These are phyloP conservation scores for Xenosphaeropsis pyriputrescens DNA, from an alignment of 2,329 filamentous ascomycete genomes.

Conservation along the genomic window DNA sequence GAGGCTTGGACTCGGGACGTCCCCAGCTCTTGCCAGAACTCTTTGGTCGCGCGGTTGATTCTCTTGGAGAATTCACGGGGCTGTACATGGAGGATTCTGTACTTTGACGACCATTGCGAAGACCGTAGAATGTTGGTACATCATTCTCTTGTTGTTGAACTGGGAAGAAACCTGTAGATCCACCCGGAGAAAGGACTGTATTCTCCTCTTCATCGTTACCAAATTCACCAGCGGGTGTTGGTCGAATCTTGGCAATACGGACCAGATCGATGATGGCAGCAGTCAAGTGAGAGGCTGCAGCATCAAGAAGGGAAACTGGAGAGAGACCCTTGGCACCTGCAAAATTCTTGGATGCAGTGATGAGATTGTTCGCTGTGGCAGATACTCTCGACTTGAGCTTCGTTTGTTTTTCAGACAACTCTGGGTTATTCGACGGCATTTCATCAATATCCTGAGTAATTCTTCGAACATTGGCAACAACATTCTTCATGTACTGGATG, in stretches of 20 bases:
- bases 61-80: conserved; percentile 52
- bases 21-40: conserved; percentile 9
- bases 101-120: conserved; percentile 41
- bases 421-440: conserved; percentile 31
- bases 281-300: conserved; percentile 80
- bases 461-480: conserved; percentile 67
- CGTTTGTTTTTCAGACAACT: conserved; percentile 39
- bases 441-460: conserved; percentile 72
- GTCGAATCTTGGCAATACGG: conserved; percentile 67
- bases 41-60: conserved; percentile 25
- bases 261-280: conserved; percentile 77
- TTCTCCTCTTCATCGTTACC: conserved; percentile 61
- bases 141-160: conserved; percentile 24
- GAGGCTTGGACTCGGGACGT: neutral
- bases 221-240: conserved; percentile 61
- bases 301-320: conserved; percentile 86
- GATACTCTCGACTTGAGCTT: conserved; percentile 74
- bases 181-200: conserved; percentile 43
- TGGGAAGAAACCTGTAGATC: conserved; percentile 56
- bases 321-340: conserved; percentile 69
- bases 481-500: conserved; percentile 74
- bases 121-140: conserved; percentile 38
- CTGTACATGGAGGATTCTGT: conserved; percentile 63
- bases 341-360: conserved; percentile 90
- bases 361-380: conserved; percentile 88